Evolutionary conservation across 306 rosid species (phyloP).

Genomic region (Trichosanthes truncata): DNA sequence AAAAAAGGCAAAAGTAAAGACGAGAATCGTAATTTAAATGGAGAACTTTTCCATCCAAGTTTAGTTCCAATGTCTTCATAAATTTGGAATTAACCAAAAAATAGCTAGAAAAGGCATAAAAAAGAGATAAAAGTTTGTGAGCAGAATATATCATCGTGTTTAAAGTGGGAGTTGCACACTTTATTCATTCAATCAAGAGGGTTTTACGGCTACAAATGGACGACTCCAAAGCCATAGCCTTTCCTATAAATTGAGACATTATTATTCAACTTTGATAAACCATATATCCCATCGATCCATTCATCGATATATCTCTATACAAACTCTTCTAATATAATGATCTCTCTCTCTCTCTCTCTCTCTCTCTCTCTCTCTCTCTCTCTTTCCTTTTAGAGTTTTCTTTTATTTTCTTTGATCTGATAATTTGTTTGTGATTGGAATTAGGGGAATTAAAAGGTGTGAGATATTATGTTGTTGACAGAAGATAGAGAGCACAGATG

Average conservation of each 20-base stretch:
- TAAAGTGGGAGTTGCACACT: not conserved
- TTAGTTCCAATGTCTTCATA: not conserved
- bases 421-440: too few species aligned
- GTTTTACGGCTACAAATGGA: not conserved
- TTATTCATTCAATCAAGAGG: not conserved
- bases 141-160: not conserved
- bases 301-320: not conserved
- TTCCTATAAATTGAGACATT: constrained; percentile 1
- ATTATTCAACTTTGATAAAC: not conserved
- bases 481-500: constrained; percentile 14
- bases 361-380: too few species aligned
- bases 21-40: not conserved
- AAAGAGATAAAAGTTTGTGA: not conserved
- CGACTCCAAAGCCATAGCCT: not conserved
- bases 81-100: not conserved
- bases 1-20: not conserved
- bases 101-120: not conserved
- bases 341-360: not conserved
- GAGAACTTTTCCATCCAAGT: not conserved
- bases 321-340: not conserved
- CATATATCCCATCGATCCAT: not conserved
- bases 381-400: too few species aligned
- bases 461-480: not conserved
- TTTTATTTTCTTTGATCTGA: too few species aligned
- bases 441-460: too few species aligned